Evolutionary conservation across 2,329 filamentous ascomycete genomes (phyloP).

Genomic region (Dothiorella sarmentorum): DNA sequence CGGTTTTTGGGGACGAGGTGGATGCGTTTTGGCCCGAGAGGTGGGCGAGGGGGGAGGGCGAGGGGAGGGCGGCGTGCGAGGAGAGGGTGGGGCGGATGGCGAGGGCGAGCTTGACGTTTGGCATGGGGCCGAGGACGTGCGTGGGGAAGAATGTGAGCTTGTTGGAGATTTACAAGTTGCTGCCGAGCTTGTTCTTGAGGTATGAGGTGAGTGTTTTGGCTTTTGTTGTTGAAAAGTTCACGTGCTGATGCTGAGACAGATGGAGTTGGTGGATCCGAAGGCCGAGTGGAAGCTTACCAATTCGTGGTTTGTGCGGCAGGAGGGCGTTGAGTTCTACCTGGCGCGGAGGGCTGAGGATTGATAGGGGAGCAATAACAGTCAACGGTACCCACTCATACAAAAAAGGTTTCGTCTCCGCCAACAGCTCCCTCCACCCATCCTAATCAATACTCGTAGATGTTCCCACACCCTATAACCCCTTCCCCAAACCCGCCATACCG

Average conservation of each 20-base stretch:
- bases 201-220: conserved; percentile 39
- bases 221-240: background rate
- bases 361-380: too few relatives aligned
- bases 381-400: too few relatives aligned
- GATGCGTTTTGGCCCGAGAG: conserved; percentile 11
- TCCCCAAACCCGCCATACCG: background rate
- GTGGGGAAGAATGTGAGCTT: conserved; percentile 36
- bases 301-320: conserved; percentile 36
- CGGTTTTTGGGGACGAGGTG: conserved; percentile 1
- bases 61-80: conserved; percentile 19
- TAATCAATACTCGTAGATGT: background rate
- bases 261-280: conserved; percentile 30
- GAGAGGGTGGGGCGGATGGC: conserved; percentile 22
- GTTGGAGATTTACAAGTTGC: conserved; percentile 36
- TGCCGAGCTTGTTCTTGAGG: conserved; percentile 41
- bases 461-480: background rate
- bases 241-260: conserved; percentile 27
- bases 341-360: background rate
- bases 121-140: conserved; percentile 38
- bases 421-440: background rate
- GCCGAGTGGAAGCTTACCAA: conserved; percentile 40
- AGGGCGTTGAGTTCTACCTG: background rate
- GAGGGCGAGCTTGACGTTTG: conserved; percentile 25
- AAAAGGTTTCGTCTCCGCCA: too few relatives aligned
- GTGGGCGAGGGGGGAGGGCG: background rate